Percentiles rank a stretch among this genome's conserved stretches.
These are phyloP conservation scores for Sindora glabra DNA, from an alignment of 306 rosid genomes.

Conservation along the genomic window DNA sequence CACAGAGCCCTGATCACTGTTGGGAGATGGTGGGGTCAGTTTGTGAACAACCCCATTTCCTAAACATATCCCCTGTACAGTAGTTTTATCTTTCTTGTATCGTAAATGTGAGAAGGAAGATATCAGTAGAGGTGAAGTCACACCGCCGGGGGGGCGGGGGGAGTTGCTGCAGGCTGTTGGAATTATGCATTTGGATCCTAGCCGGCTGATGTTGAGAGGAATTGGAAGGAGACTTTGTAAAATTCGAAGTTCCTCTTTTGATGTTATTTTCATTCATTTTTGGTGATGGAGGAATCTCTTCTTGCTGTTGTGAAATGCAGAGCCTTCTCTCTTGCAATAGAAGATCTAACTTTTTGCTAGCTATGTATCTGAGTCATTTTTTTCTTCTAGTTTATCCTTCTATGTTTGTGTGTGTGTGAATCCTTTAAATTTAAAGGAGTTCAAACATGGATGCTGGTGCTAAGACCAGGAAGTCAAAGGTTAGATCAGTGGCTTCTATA, in stretches of 20 bases:
- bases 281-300: not conserved
- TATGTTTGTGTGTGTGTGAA: no score
- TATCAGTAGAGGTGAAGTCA: constrained; percentile 17
- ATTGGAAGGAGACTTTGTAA: not conserved
- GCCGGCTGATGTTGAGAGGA: constrained; percentile 18
- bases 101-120: constrained; percentile 8
- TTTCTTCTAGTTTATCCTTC: not conserved
- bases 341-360: not conserved
- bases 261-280: not conserved
- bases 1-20: constrained; percentile 30
- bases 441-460: no score
- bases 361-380: not conserved
- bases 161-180: constrained; percentile 28
- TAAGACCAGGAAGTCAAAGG: no score
- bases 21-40: constrained; percentile 35
- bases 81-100: not conserved
- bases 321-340: not conserved
- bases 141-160: no score
- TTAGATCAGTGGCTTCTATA: no score
- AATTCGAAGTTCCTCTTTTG: not conserved
- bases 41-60: not conserved
- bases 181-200: constrained; percentile 39
- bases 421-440: no score
- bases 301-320: constrained; percentile 15
- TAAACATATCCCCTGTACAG: constrained; percentile 31